phyloP scores from a whole-genome alignment of 1,139 yeast genomes.

The Diutina mesorugosa region DNA sequence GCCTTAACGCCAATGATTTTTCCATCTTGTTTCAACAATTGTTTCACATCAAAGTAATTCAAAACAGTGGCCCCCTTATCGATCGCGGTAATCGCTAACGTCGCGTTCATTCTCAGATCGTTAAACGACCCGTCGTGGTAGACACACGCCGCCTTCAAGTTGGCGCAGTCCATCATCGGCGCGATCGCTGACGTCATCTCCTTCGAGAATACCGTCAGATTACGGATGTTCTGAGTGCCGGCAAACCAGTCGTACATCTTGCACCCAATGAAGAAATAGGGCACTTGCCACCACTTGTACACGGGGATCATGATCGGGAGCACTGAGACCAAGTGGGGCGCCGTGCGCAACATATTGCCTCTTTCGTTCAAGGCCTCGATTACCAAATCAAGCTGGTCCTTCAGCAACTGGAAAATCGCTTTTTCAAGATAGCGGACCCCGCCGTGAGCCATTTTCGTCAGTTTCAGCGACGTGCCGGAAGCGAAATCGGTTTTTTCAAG shows the following conservation, averaged over 20 bases:
- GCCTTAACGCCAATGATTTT: constrained; percentile 69
- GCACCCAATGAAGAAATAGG: constrained; percentile 87
- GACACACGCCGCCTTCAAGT: constrained; percentile 81
- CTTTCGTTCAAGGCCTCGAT: constrained; percentile 92
- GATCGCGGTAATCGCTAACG: constrained; percentile 77
- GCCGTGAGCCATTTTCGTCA: constrained; percentile 97
- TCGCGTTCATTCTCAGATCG: constrained; percentile 82
- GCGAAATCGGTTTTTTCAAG: constrained; percentile 86
- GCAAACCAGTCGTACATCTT: constrained; percentile 91
- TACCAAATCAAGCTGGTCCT: constrained; percentile 83
- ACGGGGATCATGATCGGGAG: constrained; percentile 93
- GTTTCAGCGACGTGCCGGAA: constrained; percentile 83
- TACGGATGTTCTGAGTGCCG: constrained; percentile 73
- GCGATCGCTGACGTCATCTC: constrained; percentile 62
- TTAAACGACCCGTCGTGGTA: constrained; percentile 94
- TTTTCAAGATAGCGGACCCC: constrained; percentile 93
- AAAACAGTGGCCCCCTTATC: constrained; percentile 82
- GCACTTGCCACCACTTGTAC: constrained; percentile 92
- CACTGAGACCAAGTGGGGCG: constrained; percentile 82
- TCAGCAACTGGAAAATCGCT: constrained; percentile 83
- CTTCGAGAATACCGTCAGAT: constrained; percentile 62
- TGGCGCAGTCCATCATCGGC: constrained; percentile 75
- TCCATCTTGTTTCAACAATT: constrained; percentile 46
- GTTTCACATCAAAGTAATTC: constrained; percentile 76
- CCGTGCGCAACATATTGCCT: constrained; percentile 78